These are phyloP conservation scores for Penicillium corylophilum DNA, from an alignment of 2,329 filamentous ascomycete genomes.

Conservation along the genomic window DNA sequence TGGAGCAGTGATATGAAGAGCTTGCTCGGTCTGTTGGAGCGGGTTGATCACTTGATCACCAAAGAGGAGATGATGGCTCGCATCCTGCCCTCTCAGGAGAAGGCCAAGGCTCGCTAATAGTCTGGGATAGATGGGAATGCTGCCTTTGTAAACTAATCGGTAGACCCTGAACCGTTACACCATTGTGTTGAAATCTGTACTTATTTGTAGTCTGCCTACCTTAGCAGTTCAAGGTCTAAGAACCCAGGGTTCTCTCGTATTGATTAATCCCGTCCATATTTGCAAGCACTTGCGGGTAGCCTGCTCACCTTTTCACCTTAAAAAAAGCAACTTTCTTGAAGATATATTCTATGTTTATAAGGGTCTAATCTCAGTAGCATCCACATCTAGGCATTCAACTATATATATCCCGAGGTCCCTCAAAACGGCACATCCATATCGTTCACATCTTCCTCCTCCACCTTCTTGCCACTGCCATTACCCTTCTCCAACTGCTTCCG, in stretches of 20 bases:
- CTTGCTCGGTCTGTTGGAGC: conserved; percentile 76
- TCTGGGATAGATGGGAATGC: conserved; percentile 10
- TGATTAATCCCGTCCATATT: not conserved
- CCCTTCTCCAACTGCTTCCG: conserved; percentile 48
- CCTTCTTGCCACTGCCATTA: conserved; percentile 29
- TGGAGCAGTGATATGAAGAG: conserved; percentile 99
- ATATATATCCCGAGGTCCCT: conserved; percentile 11
- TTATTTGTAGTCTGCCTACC: too few relatives aligned
- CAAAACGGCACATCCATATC: conserved; percentile 69
- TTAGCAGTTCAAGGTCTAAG: too few relatives aligned
- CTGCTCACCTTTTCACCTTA: too few relatives aligned
- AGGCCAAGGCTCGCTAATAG: conserved; percentile 38
- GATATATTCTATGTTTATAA: conserved; percentile 2
- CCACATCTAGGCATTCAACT: conserved; percentile 10
- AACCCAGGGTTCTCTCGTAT: too few relatives aligned
- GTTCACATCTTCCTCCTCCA: conserved; percentile 56
- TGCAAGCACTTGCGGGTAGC: too few relatives aligned
- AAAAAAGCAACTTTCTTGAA: too few relatives aligned
- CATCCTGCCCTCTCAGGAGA: conserved; percentile 64
- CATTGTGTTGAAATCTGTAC: not conserved
- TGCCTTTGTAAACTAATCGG: conserved; percentile 32
- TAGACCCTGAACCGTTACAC: conserved; percentile 18
- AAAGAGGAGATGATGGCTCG: conserved; percentile 99
- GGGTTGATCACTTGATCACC: conserved; percentile 96
- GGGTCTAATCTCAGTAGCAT: conserved; percentile 8